Conservation (phyloP, 148 eudicot species). For the Arctostaphylos glauca region DNA sequence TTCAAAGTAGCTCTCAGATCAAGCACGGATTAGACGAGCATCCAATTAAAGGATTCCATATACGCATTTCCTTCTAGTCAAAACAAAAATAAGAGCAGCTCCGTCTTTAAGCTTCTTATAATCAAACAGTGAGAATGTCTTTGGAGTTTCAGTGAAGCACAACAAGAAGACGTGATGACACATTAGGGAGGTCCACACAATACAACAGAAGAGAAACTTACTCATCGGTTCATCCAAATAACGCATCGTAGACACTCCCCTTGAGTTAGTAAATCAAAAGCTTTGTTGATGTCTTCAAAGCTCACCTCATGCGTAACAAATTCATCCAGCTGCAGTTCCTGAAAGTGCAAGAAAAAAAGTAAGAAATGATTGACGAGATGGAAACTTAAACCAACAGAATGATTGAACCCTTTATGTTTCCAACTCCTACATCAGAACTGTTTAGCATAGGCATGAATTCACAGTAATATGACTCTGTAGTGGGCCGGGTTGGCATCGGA, state of each 20-base stretch:
- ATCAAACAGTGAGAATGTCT: neutral
- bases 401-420: neutral
- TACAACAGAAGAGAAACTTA: neutral
- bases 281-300: conserved; percentile 72
- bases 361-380: neutral
- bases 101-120: neutral
- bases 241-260: conserved; percentile 76
- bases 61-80: neutral
- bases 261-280: conserved; percentile 56
- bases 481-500: too few species aligned
- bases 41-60: too few species aligned
- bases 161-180: neutral
- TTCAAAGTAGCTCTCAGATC: too few species aligned
- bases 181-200: neutral
- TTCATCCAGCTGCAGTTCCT: conserved; percentile 67
- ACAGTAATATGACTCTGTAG: neutral
- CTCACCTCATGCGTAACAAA: conserved; percentile 74
- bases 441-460: neutral
- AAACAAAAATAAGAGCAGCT: conserved; percentile 8
- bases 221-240: conserved; percentile 63
- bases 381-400: neutral
- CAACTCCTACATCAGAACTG: neutral
- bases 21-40: too few species aligned
- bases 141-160: conserved; percentile 10
- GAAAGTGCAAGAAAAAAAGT: neutral